A percentile compares a stretch with the other conserved stretches of the same genome.
Conservation (phyloP, 441 rosid species). For the Populus hybrid region DNA sequence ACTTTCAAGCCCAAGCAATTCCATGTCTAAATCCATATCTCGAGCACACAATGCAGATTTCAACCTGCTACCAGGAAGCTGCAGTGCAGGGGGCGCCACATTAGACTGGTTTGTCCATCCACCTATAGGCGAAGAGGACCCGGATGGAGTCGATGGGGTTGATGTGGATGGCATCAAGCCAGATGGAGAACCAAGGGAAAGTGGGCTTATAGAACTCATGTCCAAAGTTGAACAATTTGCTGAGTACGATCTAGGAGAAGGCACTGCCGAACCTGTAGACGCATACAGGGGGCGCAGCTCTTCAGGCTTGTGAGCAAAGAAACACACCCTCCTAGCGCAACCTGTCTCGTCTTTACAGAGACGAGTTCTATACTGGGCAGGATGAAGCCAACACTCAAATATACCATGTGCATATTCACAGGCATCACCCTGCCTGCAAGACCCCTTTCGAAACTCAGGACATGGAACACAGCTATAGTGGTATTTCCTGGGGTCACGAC, state of each 20-base stretch:
- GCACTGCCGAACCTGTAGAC: conserved; percentile 77
- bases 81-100: conserved; percentile 53
- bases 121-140: conserved; percentile 52
- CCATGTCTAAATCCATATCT: conserved; percentile 59
- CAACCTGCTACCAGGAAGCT: conserved; percentile 76
- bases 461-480: conserved; percentile 73
- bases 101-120: conserved; percentile 63
- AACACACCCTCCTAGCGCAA: conserved; percentile 67
- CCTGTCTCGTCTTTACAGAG: conserved; percentile 68
- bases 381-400: conserved; percentile 90
- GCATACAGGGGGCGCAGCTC: conserved; percentile 67
- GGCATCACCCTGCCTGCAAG: conserved; percentile 59
- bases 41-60: conserved; percentile 57
- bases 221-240: conserved; percentile 50
- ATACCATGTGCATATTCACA: conserved; percentile 87
- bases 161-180: conserved; percentile 43
- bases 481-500: conserved; percentile 76
- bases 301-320: conserved; percentile 70
- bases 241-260: conserved; percentile 62
- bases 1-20: conserved; percentile 37
- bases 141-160: conserved; percentile 60
- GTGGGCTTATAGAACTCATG: conserved; percentile 59
- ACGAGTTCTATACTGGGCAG: conserved; percentile 77
- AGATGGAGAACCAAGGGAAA: conserved; percentile 58
- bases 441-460: conserved; percentile 70